Evolutionary conservation across 2,329 filamentous ascomycete species (phyloP), one percentile per base, ranked within the genome.

Genomic region (Trichophaea hybrida): DNA sequence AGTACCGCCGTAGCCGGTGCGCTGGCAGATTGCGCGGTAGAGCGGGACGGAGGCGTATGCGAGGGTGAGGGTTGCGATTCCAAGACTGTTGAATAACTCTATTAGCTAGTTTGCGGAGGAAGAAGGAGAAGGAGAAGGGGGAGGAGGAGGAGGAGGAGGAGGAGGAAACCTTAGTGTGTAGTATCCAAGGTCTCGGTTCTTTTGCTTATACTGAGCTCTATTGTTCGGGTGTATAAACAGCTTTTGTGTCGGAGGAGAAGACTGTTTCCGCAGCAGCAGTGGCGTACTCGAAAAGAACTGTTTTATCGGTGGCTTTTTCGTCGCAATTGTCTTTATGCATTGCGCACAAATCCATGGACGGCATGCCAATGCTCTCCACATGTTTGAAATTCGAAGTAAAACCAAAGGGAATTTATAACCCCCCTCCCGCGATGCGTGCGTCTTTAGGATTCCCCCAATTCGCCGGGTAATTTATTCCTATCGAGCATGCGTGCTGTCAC

Each of bases 31-130:
- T 12, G 88, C 88, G 70, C 89, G 88, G 73, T 94, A 94, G 71
- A 93, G 75, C 1, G 88, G 88, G 53, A 93, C 88, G 8, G 85
- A 88, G 66, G 86, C 86, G 70, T 93, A 93, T 1, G 86, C 85
- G 38, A 93, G 74, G 2, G 86, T 86, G 17, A 89, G 83, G 4
- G 86, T 90, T 58, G 85, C 86, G 56, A 93, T 64, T 55, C 61
- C 61, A 35, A 65, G 52, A 35, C 63, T 65, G 33, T 4, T 33
- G 31, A 24, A 10, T 3, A 17, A 32, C 24, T 56, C 48, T 57
- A 48, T 40, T 44, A 32, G 50, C 10, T 35, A 46, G 32, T 44
- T 46, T 24, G 32, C 50, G 50, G 50, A 53, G 33, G 10, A n/a
- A n/a, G 24, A 53, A n/a, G 24, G n/a, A 32, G 15, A 31, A 34